Evolutionary conservation across 345 rosid genomes (phyloP).

Genomic region (Linum usitatissimum): DNA sequence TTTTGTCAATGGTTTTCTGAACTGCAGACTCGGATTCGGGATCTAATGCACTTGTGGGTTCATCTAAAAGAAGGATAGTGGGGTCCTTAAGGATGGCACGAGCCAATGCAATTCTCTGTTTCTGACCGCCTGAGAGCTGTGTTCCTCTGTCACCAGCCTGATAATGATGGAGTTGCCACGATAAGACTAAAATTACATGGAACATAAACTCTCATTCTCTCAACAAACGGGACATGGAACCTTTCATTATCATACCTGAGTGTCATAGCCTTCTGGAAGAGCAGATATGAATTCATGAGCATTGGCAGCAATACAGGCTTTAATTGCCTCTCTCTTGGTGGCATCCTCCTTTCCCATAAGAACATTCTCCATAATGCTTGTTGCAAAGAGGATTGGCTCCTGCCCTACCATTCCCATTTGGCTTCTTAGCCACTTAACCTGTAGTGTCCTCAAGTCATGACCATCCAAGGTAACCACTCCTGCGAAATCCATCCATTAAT

Average conservation of each 20-base stretch:
- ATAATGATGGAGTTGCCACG: neutral
- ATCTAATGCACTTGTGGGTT: slow-evolving; percentile 63
- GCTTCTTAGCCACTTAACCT: slow-evolving; percentile 80
- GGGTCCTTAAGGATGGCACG: slow-evolving; percentile 56
- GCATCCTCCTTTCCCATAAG: slow-evolving; percentile 87
- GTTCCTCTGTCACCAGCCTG: slow-evolving; percentile 30
- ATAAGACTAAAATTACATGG: neutral
- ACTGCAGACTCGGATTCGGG: slow-evolving; percentile 43
- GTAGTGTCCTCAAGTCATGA: slow-evolving; percentile 65
- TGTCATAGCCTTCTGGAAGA: slow-evolving; percentile 85
- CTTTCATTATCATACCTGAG: slow-evolving; percentile 41
- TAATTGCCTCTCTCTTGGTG: slow-evolving; percentile 58
- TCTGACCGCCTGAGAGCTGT: slow-evolving; percentile 68
- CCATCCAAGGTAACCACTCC: slow-evolving; percentile 40
- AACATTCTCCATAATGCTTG: slow-evolving; percentile 87
- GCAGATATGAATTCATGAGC: slow-evolving; percentile 88
- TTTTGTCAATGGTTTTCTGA: slow-evolving; percentile 54
- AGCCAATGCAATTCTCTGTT: slow-evolving; percentile 74
- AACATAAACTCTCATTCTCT: neutral
- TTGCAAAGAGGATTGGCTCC: slow-evolving; percentile 89
- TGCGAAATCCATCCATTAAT: slow-evolving; percentile 4
- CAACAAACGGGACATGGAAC: neutral
- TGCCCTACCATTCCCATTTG: slow-evolving; percentile 97
- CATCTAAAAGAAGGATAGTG: slow-evolving; percentile 43
- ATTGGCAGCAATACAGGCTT: slow-evolving; percentile 92